phyloP scores from a whole-genome alignment of 176 grass and related monocot species.

The Poa annua region DNA sequence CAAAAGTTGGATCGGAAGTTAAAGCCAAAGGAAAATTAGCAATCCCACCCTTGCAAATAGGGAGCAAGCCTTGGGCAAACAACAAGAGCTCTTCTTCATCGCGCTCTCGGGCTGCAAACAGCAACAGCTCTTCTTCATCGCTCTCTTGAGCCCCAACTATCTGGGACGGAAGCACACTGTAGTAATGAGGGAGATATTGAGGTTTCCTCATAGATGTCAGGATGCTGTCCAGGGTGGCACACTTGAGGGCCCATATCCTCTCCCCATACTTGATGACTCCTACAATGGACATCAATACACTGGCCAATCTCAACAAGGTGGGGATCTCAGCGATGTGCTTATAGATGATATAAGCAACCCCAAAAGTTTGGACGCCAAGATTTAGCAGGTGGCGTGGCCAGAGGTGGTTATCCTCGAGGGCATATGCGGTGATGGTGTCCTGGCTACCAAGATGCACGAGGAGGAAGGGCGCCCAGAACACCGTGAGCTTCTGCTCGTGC shows the following conservation, averaged over 20 bases:
- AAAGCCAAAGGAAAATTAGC: not conserved
- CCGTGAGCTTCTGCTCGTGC: not conserved
- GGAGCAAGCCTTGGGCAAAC: not conserved
- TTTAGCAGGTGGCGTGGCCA: slow-evolving; percentile 1
- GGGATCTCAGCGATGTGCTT: not conserved
- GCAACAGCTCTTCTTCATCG: not conserved
- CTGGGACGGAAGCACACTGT: not conserved
- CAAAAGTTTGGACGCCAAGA: not conserved
- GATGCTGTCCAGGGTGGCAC: not conserved
- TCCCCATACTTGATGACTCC: not conserved
- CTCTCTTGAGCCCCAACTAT: too few relatives aligned
- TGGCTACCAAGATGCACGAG: slow-evolving; percentile 1
- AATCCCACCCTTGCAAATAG: not conserved
- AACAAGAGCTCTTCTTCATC: not conserved
- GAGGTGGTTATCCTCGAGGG: not conserved
- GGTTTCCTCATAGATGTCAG: not conserved
- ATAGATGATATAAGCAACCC: not conserved
- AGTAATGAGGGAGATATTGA: not conserved
- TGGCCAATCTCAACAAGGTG: not conserved
- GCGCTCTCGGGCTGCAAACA: not conserved
- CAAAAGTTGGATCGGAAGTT: not conserved
- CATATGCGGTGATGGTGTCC: not conserved
- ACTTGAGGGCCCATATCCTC: not conserved
- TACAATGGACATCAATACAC: not conserved
- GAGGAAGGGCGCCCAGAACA: not conserved